Base-by-base conservation (phyloP, 2,329 filamentous ascomycete species). In the Salinomyces thailandicus region DNA sequence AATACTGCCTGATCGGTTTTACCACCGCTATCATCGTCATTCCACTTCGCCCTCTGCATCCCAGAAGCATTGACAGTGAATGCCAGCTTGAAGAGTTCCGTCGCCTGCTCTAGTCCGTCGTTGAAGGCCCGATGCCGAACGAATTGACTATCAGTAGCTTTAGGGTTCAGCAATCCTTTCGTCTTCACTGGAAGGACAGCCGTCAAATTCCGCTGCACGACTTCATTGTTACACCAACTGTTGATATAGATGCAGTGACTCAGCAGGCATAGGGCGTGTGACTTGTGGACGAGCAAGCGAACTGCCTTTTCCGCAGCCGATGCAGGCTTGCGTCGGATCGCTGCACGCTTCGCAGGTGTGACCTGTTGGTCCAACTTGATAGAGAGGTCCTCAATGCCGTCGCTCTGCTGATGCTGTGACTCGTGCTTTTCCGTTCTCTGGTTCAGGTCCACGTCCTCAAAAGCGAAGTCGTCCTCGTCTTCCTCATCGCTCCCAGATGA, bases 241-340 rank as follows among this genome's bases (percentile, higher is more conserved):
- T 96, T 98, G 37, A 54, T 87, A 77, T 39, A 76, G 68, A 46
- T 82, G 73, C 12, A 79, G 58, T 96, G 85, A 7, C 77, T 75
- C 12, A 98, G 61, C 2, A 98, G 68, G 55, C 85, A 93, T 11
- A 95, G 63, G 0, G 96, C 47, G 61, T 98, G 87, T 43, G 78
- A 68, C 59, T 89, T 93, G 59, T 98, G 91, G n/a, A 86, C 69
- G 35, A 85, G 73, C 18, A 91, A 57, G 14, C 87, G 75, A 18
- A 69, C 54, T 31, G 67, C 71, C 44, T 70, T 77, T 44, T 81
- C 77, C 1, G 67, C 64, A 5, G 65, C 64, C 1, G 72, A 72
- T 12, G 72, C 61, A 14, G 71, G 67, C 42, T 70, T 74, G 35
- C 71, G 63, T 44, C 66, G 63, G 18, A 53, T 42, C 36, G 52